Evolutionary conservation across 257 asterid genomes (phyloP).

Genomic region (Gentiana dahurica): DNA sequence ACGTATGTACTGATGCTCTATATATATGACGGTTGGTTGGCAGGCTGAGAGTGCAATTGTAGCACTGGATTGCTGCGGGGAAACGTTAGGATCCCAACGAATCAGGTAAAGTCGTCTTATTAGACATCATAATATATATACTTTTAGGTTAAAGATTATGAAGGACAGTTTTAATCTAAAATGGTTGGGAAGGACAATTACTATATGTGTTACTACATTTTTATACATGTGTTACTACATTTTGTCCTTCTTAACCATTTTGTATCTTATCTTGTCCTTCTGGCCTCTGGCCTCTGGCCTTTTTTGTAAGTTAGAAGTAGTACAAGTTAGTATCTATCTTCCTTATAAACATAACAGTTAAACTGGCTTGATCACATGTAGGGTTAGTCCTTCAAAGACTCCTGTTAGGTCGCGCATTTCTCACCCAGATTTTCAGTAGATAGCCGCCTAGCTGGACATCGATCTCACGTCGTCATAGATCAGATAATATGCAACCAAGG

Average conservation of each 20-base stretch:
- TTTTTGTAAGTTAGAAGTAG: too few species aligned
- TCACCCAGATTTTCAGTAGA: conserved; percentile 34
- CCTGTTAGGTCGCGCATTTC: conserved; percentile 81
- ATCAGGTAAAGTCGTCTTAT: conserved; percentile 43
- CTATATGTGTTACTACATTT: too few species aligned
- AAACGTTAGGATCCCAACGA: conserved; percentile 71
- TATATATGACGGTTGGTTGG: conserved; percentile 29
- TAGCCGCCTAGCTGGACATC: not conserved
- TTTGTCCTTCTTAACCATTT: too few species aligned
- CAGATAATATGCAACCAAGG: too few species aligned
- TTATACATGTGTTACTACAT: too few species aligned
- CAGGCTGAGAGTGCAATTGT: conserved; percentile 8
- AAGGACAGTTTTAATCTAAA: too few species aligned
- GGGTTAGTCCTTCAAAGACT: conserved; percentile 99
- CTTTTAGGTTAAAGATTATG: too few species aligned
- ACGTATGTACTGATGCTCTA: conserved; percentile 1
- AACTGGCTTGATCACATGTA: conserved; percentile 11
- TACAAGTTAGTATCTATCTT: not conserved
- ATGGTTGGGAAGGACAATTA: too few species aligned
- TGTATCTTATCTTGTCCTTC: too few species aligned
- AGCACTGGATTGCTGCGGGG: conserved; percentile 91
- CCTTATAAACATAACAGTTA: not conserved
- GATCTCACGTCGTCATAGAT: too few species aligned
- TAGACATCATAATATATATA: not conserved
- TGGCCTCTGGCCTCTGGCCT: too few species aligned